Evolutionary conservation across 1,284 basidiomycete genomes (phyloP).

Genomic region (Exobasidium cylindrosporum): DNA sequence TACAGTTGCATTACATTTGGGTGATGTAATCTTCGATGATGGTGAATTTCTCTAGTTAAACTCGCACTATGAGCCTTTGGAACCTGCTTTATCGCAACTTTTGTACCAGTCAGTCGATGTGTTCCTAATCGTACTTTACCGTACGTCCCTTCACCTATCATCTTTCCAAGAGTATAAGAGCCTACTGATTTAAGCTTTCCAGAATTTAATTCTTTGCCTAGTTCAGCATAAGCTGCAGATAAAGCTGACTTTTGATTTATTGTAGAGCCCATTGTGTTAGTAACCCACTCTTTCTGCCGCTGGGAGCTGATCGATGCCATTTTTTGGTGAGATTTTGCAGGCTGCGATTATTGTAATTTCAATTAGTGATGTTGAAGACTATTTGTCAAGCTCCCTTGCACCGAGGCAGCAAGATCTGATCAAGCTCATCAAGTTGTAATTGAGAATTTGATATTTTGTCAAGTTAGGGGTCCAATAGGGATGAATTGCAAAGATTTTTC

Average conservation of each 20-base stretch:
- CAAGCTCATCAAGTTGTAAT: constrained; percentile 1
- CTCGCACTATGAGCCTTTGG: constrained; percentile 73
- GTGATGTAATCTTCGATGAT: constrained; percentile 93
- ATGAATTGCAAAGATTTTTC: no score
- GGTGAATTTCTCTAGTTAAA: constrained; percentile 94
- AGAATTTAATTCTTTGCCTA: constrained; percentile 88
- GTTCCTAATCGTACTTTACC: constrained; percentile 90
- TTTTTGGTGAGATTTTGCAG: no score
- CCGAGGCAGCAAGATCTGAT: not conserved
- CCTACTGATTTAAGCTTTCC: constrained; percentile 85
- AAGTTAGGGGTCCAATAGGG: no score
- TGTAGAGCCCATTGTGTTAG: constrained; percentile 18
- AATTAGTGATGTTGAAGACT: not conserved
- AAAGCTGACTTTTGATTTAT: constrained; percentile 57
- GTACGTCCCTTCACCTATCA: constrained; percentile 90
- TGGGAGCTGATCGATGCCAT: not conserved
- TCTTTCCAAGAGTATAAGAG: constrained; percentile 89
- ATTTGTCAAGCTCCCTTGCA: not conserved
- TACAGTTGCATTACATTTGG: constrained; percentile 91
- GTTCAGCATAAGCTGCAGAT: constrained; percentile 90
- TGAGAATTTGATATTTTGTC: no score
- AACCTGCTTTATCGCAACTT: constrained; percentile 90
- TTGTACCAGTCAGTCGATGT: constrained; percentile 70
- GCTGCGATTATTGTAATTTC: no score
- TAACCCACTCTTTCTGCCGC: constrained; percentile 3